Conservation (phyloP, 306 rosid species). For the Neltuma alba region DNA sequence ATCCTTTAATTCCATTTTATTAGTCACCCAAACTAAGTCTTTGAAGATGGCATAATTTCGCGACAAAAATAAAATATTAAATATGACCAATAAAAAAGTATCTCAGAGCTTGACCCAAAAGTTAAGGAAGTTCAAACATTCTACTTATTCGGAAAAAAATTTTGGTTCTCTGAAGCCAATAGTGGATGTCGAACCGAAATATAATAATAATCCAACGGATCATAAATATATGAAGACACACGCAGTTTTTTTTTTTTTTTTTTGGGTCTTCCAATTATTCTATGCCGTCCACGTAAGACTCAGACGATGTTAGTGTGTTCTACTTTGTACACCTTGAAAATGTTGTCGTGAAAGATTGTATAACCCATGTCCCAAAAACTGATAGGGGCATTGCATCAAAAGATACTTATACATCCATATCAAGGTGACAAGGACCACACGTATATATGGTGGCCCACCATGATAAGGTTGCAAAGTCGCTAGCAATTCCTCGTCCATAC, state of each 20-base stretch:
- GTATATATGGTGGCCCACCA: constrained; percentile 48
- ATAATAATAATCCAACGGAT: not conserved
- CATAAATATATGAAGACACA: too few relatives aligned
- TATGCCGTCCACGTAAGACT: not conserved
- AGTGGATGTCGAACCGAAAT: not conserved
- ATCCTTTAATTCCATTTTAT: not conserved
- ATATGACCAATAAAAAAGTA: not conserved
- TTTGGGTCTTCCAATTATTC: not conserved
- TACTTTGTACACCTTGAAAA: constrained; percentile 6
- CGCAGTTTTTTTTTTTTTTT: not conserved
- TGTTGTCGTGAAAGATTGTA: not conserved
- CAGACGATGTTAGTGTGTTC: not conserved
- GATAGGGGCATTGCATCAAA: not conserved
- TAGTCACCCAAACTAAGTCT: not conserved
- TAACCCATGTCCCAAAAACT: not conserved
- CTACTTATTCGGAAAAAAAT: not conserved
- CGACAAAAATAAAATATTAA: not conserved
- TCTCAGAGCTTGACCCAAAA: not conserved
- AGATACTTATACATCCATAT: not conserved
- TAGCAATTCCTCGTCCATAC: constrained; percentile 50
- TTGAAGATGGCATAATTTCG: not conserved
- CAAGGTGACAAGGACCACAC: not conserved
- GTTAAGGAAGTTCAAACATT: not conserved
- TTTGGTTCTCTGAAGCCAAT: not conserved
- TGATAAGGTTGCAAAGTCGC: constrained; percentile 36